Base-by-base conservation (phyloP, 352 stramenopile species). In the Pythium utonaiense region DNA sequence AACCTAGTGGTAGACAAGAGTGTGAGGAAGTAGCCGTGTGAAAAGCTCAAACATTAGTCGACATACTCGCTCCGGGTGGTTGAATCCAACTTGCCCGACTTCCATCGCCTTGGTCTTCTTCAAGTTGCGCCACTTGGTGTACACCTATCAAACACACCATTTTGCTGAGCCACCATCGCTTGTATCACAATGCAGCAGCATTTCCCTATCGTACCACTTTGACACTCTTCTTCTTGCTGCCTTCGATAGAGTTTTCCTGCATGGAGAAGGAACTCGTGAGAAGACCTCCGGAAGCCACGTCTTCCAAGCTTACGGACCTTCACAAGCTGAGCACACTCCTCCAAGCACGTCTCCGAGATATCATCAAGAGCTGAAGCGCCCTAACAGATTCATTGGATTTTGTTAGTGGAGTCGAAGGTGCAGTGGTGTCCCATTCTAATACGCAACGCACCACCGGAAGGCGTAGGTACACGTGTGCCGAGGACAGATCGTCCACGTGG, bases 401-500 rank as follows among this genome's bases (percentile, higher is more conserved):
- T n/a, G 12, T 41, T 4, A 41, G 6, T 41, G 7, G 16, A n/a
- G 34, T 41, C 5, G 5, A 33, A 33, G 28, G 9, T 33, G 9
- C n/a, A n/a, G n/a, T n/a, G n/a, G n/a, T n/a, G n/a, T n/a, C n/a
- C n/a, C n/a, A n/a, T n/a, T n/a, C n/a, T n/a, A n/a, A n/a, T n/a
- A 33, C 5, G 9, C 28, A 33, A 55, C 57, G 47, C 28, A 93
- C 87, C 70, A 86, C 69, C 5, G 95, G 94, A 57, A 98, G 77
- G 7, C 96, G 85, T 38, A 99, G 76, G 75, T 99, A 99, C 1
- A 99, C 97, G 75, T 99, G 97, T 24, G 97, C 97, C 16, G 95
- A 99, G 31, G 88, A 98, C 31, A 99, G 70, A 69, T 99, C 93
- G 60, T 99, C 96, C 7, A 99, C 96, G 60, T 99, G 97, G 70